Conservation (phyloP, 352 stramenopile genomes). For the Globisporangium spinosum region DNA sequence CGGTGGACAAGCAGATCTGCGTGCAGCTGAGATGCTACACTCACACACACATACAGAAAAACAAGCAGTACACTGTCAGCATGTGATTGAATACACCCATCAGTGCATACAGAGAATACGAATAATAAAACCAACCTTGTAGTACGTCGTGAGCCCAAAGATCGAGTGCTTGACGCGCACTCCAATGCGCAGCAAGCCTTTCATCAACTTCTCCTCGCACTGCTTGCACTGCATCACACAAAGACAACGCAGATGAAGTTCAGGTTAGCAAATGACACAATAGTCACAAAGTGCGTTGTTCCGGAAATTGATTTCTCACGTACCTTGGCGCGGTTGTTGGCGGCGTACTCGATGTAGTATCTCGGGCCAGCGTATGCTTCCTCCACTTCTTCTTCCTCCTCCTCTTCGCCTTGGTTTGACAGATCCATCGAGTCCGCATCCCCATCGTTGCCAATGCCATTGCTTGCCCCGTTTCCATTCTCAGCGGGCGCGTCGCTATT, state of each 20-base stretch:
- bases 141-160: slow-evolving; percentile 78
- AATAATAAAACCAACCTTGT: slow-evolving; percentile 43
- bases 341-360: slow-evolving; percentile 71
- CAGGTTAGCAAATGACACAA: not conserved
- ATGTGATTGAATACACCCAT: not conserved
- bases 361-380: slow-evolving; percentile 44
- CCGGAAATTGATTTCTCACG: not conserved
- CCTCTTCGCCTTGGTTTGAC: slow-evolving; percentile 6
- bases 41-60: not conserved
- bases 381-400: slow-evolving; percentile 30
- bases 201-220: slow-evolving; percentile 61
- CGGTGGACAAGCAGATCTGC: slow-evolving; percentile 33
- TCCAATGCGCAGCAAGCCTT: slow-evolving; percentile 44
- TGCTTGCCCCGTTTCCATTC: not conserved
- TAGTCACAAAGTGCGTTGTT: not conserved
- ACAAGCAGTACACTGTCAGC: not conserved
- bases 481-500: not conserved
- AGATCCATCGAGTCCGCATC: slow-evolving; percentile 38
- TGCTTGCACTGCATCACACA: slow-evolving; percentile 47
- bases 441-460: slow-evolving; percentile 20
- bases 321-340: slow-evolving; percentile 58
- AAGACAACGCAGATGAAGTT: not conserved
- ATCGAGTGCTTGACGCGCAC: slow-evolving; percentile 71
- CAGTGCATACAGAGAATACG: not conserved
- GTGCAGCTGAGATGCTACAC: slow-evolving; percentile 41